A percentile compares a stretch with the other conserved stretches of the same genome.
Evolutionary conservation across 257 asterid genomes (phyloP).

Genomic region (Parsonsia alboflavescens): DNA sequence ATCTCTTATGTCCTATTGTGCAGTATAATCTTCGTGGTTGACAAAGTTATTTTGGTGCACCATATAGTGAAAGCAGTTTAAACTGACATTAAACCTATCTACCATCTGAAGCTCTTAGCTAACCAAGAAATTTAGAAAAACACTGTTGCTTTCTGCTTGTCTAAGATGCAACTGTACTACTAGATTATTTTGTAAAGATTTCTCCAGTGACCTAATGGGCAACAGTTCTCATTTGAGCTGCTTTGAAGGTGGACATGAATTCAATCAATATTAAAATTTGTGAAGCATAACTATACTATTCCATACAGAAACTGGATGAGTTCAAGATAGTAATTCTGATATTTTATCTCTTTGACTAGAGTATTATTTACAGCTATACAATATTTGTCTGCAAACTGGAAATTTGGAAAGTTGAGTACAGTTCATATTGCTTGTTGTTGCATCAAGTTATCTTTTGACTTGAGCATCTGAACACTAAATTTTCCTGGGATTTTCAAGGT

Average conservation of each 20-base stretch:
- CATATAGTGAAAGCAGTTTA: background rate
- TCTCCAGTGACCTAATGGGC: background rate
- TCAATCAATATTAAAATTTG: background rate
- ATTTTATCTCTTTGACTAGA: background rate
- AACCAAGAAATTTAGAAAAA: background rate
- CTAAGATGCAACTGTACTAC: background rate
- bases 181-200: background rate
- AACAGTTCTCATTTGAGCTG: background rate
- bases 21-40: too few species aligned
- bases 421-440: background rate
- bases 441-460: background rate
- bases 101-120: background rate
- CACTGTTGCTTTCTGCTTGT: background rate
- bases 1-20: too few species aligned
- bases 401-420: background rate
- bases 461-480: background rate
- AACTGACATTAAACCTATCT: background rate
- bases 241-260: background rate
- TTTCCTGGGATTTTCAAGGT: constrained; percentile 42
- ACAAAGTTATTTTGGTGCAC: background rate
- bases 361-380: background rate
- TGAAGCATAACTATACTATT: background rate
- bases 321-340: background rate
- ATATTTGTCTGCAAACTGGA: background rate
- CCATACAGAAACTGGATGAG: background rate